Evolutionary conservation across 768 basidiomycete species (phyloP).

Genomic region (Tephrocybe sp.): DNA sequence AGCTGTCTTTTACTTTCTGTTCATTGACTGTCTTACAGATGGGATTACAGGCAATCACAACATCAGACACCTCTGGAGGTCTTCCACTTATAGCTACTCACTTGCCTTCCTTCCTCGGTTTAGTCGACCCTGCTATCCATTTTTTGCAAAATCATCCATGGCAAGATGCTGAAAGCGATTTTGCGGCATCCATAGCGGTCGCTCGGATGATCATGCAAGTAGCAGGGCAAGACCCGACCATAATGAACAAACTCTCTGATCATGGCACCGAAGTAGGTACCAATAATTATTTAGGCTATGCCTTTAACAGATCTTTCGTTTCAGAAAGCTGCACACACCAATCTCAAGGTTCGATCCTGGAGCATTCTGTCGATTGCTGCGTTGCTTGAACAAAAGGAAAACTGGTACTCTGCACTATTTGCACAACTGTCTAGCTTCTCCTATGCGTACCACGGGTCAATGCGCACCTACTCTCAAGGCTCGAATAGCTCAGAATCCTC

Average conservation of each 20-base stretch:
- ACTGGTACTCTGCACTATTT: slow-evolving; percentile 43
- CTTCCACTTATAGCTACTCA: slow-evolving; percentile 31
- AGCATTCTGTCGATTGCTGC: slow-evolving; percentile 60
- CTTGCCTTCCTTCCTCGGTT: slow-evolving; percentile 31
- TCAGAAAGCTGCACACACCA: slow-evolving; percentile 34
- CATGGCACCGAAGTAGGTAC: slow-evolving; percentile 35
- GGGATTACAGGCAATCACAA: slow-evolving; percentile 23
- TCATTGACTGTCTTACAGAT: neutral
- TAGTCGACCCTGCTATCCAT: slow-evolving; percentile 51
- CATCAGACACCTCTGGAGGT: slow-evolving; percentile 26
- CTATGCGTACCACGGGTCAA: slow-evolving; percentile 41
- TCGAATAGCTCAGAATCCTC: slow-evolving; percentile 39
- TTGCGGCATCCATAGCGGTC: slow-evolving; percentile 49
- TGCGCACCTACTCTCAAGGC: slow-evolving; percentile 41
- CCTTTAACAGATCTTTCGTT: neutral
- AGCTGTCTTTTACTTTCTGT: slow-evolving; percentile 2
- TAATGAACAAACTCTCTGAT: slow-evolving; percentile 40
- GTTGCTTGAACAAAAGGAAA: slow-evolving; percentile 39
- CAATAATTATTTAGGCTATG: neutral
- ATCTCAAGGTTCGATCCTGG: slow-evolving; percentile 58
- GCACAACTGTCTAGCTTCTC: slow-evolving; percentile 52
- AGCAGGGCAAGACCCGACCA: slow-evolving; percentile 39
- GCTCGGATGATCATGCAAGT: slow-evolving; percentile 55
- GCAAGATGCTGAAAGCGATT: slow-evolving; percentile 51
- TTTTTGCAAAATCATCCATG: slow-evolving; percentile 54